phyloP scores from a whole-genome alignment of 371 early-diverging fungal species.

The Umbelopsis sp. region DNA sequence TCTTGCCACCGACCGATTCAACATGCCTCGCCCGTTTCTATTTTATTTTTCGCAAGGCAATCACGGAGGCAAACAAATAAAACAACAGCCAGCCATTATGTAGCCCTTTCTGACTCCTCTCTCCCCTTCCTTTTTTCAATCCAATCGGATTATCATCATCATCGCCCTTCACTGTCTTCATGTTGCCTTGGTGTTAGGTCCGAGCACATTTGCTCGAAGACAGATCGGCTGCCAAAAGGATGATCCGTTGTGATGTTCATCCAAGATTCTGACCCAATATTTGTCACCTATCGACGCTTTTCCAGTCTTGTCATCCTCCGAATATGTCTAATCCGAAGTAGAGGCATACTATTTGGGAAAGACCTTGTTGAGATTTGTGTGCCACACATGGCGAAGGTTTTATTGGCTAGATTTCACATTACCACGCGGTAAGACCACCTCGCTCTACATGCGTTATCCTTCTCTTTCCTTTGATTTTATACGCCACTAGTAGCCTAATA shows the following conservation, averaged over 20 bases:
- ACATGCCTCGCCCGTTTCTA: neutral
- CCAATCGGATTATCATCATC: no score
- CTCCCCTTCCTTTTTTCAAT: no score
- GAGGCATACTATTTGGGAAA: constrained; percentile 5
- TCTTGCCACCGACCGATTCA: neutral
- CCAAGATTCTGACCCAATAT: neutral
- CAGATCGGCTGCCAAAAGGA: neutral
- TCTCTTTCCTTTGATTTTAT: neutral
- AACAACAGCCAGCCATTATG: neutral
- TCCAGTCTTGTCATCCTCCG: neutral
- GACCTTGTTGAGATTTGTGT: constrained; percentile 8
- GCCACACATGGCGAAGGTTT: constrained; percentile 15
- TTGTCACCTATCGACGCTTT: constrained; percentile 11
- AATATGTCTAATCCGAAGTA: constrained; percentile 5
- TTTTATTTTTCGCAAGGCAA: neutral
- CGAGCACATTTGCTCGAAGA: neutral
- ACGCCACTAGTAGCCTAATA: neutral
- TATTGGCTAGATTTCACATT: constrained; percentile 12
- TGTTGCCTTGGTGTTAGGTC: neutral
- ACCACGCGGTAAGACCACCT: constrained; percentile 19
- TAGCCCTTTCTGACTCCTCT: no score
- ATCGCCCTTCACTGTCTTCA: neutral
- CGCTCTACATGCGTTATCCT: neutral
- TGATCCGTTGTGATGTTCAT: neutral
- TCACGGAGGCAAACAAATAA: constrained; percentile 10